Base-by-base conservation (phyloP, 169 alveolate genomes). In the Plasmodium sp. region DNA sequence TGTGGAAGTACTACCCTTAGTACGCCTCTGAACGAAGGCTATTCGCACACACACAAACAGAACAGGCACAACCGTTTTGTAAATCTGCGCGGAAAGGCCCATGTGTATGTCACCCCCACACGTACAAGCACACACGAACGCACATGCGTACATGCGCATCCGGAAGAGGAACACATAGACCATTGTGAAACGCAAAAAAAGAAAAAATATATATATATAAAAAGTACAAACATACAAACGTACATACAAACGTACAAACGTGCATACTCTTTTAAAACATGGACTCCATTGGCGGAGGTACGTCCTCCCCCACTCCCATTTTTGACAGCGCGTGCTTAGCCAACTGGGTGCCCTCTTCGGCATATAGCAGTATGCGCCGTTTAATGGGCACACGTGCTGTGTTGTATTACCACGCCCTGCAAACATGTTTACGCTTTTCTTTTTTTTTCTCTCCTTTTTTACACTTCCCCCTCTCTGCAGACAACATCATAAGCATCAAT, bases 401-500 rank as follows among this genome's bases (percentile, higher is more conserved):
- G 27, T 56, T 58, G 18, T 34, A 18, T 31, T 14, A 67, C 22
- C 74, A 18, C 48, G 14, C 73, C 45, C 31, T n/a, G 16, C 31
- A 36, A 16, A n/a, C 39, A 43, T 81, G 27, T 22, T 22, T 22
- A 27, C 39, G 16, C 0, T 10, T 39, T 81, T 39, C 73, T 48
- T 1, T 18, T 41, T 77, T 14, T 0, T 34, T 5, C 10, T 36
- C 7, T 31, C n/a, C 6, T 48, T 12, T 36, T 43, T n/a, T 45
- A 14, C 81, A 36, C 43, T 31, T 22, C 45, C 45, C 62, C 72
- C 48, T 74, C 18, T n/a, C 14, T 86, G 14, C 82, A 86, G 93
- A 86, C 31, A 51, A 86, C 48, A 77, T 86, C 67, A 86, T 86
- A 41, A 74, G 85, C 54, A 86, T 86, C 77, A 86, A 86, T 77